Percentiles rank a stretch among this genome's conserved stretches.
These are phyloP conservation scores for Choiromyces venosus DNA, from an alignment of 495 filamentous ascomycete genomes.

Conservation along the genomic window DNA sequence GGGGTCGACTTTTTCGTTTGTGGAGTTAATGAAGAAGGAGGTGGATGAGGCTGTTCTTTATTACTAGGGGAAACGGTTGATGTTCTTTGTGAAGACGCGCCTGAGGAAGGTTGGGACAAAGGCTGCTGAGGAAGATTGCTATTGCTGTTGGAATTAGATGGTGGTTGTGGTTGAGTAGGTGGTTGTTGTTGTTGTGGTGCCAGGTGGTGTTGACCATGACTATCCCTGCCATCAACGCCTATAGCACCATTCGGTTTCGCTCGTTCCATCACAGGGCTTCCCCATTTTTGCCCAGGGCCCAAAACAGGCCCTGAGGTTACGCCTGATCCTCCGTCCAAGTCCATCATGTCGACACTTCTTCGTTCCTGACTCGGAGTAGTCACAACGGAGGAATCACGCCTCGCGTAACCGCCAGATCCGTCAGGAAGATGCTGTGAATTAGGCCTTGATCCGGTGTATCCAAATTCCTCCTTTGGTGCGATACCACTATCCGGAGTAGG, in stretches of 20 bases:
- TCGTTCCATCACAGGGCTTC: slow-evolving; percentile 41
- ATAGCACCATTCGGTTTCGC: slow-evolving; percentile 49
- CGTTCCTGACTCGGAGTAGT: slow-evolving; percentile 22
- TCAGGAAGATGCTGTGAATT: slow-evolving; percentile 42
- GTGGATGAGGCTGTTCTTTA: slow-evolving; percentile 33
- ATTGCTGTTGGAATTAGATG: slow-evolving; percentile 6
- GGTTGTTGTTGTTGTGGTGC: slow-evolving; percentile 35
- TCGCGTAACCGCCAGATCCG: slow-evolving; percentile 18
- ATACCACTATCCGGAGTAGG: slow-evolving; percentile 39
- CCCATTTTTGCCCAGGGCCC: slow-evolving; percentile 35
- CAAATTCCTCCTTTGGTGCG: slow-evolving; percentile 46
- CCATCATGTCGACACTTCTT: slow-evolving; percentile 36
- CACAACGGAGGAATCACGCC: slow-evolving; percentile 20
- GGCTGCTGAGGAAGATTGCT: slow-evolving; percentile 24
- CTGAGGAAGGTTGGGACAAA: slow-evolving; percentile 19
- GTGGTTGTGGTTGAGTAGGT: slow-evolving; percentile 4
- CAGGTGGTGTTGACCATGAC: slow-evolving; percentile 46
- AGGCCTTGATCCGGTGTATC: slow-evolving; percentile 41
- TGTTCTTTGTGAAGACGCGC: slow-evolving; percentile 26
- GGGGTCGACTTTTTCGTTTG: slow-evolving; percentile 7
- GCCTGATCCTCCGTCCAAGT: slow-evolving; percentile 31
- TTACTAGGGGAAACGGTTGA: slow-evolving; percentile 27
- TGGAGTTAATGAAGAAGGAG: slow-evolving; percentile 22
- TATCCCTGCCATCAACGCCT: slow-evolving; percentile 35
- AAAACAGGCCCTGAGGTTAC: slow-evolving; percentile 43